Base-by-base conservation (phyloP, 2,329 filamentous ascomycete genomes). In the Pezicula rhizophila region DNA sequence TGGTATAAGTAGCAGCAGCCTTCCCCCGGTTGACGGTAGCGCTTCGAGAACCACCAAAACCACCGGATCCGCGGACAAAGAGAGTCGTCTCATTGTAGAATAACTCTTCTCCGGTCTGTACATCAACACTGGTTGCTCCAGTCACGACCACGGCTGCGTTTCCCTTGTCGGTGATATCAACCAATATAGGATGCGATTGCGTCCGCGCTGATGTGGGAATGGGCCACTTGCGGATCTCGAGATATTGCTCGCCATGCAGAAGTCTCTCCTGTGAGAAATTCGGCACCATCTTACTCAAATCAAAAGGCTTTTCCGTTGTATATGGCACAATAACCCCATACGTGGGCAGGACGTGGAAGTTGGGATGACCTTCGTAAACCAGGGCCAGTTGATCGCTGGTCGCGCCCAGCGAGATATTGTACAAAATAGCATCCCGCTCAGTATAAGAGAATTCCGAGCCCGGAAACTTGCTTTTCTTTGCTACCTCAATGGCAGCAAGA, bases 191-290 rank as follows among this genome's bases (percentile, higher is more conserved):
- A 63, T 83, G 81, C 49, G 86, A 89, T 60, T 87, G 69, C 43
- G 95, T 84, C 49, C 81, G 84, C 44, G 80, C 90, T 48, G 84
- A 79, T 28, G 91, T 96, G 33, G 92, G 92, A 61, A 97, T 87
- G 37, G 93, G 93, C 74, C 83, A 95, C 69, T 92, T 89, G 66
- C 84, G 84, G 64, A 99, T 80, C 72, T 99, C 93, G 56, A 99
- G 88, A 73, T 91, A 99, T 70, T 99, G 93, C 77, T 99, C 93
- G 65, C 93, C 93, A 73, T 99, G 93, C 20, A 99, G 85, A 45
- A 99, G 82, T 89, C 96, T 96, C 89, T 96, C 96, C 53, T 91
- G 91, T 35, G 82, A 89, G 77, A 96, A 99, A 78, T 97, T 95
- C 67, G 91, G 90, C 25, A 97, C 86, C 53, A 99, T 79, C 49